Evolutionary conservation across 345 rosid species (phyloP).

Genomic region (Linum lewisii): DNA sequence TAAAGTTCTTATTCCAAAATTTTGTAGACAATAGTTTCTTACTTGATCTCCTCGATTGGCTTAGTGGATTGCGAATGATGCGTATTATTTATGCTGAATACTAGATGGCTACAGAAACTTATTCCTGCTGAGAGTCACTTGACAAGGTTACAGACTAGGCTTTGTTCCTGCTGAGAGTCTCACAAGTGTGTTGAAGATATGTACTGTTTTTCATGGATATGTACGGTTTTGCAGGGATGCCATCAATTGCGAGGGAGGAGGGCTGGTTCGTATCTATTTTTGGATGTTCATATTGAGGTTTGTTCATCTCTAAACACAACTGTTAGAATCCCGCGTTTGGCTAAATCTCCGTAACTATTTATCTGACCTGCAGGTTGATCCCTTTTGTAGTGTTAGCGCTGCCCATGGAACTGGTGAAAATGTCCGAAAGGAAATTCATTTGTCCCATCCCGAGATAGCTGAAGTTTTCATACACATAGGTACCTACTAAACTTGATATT

Average conservation of each 20-base stretch:
- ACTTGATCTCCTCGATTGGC: too few relatives aligned
- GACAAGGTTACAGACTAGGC: background rate
- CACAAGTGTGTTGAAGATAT: slow-evolving; percentile 1
- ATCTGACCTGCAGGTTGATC: slow-evolving; percentile 93
- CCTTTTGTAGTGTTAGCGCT: slow-evolving; percentile 80
- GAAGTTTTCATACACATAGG: slow-evolving; percentile 97
- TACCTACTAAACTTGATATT: background rate
- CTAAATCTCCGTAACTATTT: slow-evolving; percentile 6
- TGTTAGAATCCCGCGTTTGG: background rate
- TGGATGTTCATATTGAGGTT: slow-evolving; percentile 94
- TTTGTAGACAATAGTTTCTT: too few relatives aligned
- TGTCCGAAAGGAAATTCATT: slow-evolving; percentile 60
- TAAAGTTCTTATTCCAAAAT: too few relatives aligned
- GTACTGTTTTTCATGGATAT: slow-evolving; percentile 6
- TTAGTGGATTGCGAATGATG: too few relatives aligned
- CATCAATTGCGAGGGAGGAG: slow-evolving; percentile 94
- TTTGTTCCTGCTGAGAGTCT: background rate
- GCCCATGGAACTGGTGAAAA: slow-evolving; percentile 82
- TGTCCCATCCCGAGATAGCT: slow-evolving; percentile 59
- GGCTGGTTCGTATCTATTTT: slow-evolving; percentile 81
- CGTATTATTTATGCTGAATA: slow-evolving; percentile 2
- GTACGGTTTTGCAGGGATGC: slow-evolving; percentile 79
- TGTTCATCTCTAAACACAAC: slow-evolving; percentile 14
- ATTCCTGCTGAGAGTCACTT: too few relatives aligned
- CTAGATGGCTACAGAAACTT: too few relatives aligned